Conservation (phyloP, 441 rosid genomes). For the Erodium chrysanthum region DNA sequence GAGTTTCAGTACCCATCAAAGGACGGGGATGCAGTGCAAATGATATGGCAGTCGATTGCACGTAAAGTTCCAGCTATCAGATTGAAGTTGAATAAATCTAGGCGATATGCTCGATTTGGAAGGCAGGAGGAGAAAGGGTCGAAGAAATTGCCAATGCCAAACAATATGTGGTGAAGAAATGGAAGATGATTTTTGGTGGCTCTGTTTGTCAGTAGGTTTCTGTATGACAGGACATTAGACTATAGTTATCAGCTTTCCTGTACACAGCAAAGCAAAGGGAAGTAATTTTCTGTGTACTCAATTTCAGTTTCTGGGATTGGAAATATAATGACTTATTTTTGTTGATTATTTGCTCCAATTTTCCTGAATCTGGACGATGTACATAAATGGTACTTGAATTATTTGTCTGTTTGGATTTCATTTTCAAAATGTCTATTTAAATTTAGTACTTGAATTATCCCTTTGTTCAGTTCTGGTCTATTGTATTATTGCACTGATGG, state of each 20-base stretch:
- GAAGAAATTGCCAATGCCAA: not conserved
- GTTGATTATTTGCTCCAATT: not conserved
- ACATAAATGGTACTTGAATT: too few species aligned
- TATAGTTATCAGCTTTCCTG: not conserved
- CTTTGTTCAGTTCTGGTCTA: too few species aligned
- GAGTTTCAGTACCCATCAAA: slow-evolving; percentile 55
- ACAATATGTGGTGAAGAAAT: not conserved
- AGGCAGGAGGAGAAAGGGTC: not conserved
- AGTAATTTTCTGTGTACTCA: not conserved
- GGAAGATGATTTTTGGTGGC: not conserved
- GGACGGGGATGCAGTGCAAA: slow-evolving; percentile 55
- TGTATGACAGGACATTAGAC: not conserved
- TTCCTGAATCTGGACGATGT: not conserved
- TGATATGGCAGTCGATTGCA: slow-evolving; percentile 59
- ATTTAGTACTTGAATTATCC: too few species aligned
- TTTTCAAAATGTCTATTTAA: too few species aligned
- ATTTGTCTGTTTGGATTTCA: too few species aligned
- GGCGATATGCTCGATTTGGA: not conserved
- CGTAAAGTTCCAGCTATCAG: slow-evolving; percentile 28
- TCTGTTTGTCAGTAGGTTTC: too few species aligned
- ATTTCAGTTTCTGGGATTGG: not conserved
- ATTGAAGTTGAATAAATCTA: not conserved
- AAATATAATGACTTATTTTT: not conserved
- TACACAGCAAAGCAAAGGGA: not conserved
- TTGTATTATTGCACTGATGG: too few species aligned